Conservation (phyloP, 2,329 filamentous ascomycete species). For the Cercospora sesami region DNA sequence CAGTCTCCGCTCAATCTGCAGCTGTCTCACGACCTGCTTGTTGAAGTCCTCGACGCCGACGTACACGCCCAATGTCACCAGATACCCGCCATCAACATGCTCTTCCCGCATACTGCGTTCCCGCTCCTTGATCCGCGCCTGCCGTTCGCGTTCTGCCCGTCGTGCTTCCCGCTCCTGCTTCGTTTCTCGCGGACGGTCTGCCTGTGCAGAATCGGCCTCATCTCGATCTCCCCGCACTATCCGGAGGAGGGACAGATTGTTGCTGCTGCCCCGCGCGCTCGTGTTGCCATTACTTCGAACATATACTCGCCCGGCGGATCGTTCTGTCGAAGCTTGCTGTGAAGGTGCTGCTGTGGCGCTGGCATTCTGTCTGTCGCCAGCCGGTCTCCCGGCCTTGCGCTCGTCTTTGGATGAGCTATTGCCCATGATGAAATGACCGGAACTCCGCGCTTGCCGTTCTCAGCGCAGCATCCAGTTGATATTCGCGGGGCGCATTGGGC, state of each 20-base stretch:
- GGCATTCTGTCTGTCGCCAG: slow-evolving; percentile 38
- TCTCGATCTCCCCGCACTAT: slow-evolving; percentile 50
- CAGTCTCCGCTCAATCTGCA: slow-evolving; percentile 92
- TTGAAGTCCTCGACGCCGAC: slow-evolving; percentile 90
- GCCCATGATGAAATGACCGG: slow-evolving; percentile 41
- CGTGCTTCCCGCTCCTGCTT: slow-evolving; percentile 88
- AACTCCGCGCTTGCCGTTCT: slow-evolving; percentile 17
- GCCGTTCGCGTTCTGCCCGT: slow-evolving; percentile 77
- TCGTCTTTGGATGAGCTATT: slow-evolving; percentile 53
- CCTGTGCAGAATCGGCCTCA: slow-evolving; percentile 48
- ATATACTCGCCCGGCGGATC: slow-evolving; percentile 43
- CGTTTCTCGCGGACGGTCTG: slow-evolving; percentile 73
- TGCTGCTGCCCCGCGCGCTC: slow-evolving; percentile 52
- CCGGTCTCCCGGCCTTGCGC: slow-evolving; percentile 41
- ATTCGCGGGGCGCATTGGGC: slow-evolving; percentile 14
- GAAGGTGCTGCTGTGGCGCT: slow-evolving; percentile 31
- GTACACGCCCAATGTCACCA: slow-evolving; percentile 93
- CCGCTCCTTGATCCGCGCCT: slow-evolving; percentile 74
- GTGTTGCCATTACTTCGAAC: slow-evolving; percentile 46
- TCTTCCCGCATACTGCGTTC: slow-evolving; percentile 90
- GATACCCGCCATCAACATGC: slow-evolving; percentile 87
- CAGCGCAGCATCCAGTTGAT: slow-evolving; percentile 12
- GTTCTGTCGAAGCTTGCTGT: slow-evolving; percentile 29
- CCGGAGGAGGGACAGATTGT: slow-evolving; percentile 60
- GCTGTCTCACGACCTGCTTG: slow-evolving; percentile 80